These are phyloP conservation scores for Neodidymelliopsis sp. DNA, from an alignment of 2,329 filamentous ascomycete genomes.

Conservation along the genomic window DNA sequence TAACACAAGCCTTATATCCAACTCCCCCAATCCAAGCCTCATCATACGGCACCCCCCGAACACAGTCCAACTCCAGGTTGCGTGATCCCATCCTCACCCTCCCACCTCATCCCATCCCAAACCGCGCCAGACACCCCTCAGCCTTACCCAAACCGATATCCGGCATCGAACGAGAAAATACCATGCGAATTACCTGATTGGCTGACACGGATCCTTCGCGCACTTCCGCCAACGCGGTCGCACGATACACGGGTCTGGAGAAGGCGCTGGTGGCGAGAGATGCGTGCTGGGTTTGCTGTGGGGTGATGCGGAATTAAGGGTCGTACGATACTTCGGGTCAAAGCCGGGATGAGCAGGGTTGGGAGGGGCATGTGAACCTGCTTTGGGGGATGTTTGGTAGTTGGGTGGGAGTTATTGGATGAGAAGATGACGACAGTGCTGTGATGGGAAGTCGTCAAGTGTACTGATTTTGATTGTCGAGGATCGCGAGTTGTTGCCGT, in stretches of 20 bases:
- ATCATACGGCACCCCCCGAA: conserved; percentile 5
- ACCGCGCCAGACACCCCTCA: not conserved
- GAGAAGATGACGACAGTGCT: not conserved
- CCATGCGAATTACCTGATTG: not conserved
- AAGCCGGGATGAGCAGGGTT: conserved; percentile 15
- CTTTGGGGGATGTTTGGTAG: not conserved
- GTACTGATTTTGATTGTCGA: too few species aligned
- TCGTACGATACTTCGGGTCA: conserved; percentile 25
- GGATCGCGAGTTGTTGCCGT: too few species aligned
- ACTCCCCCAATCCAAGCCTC: not conserved
- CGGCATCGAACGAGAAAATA: conserved; percentile 3
- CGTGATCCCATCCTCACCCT: conserved; percentile 7
- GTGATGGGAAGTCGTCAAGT: too few species aligned
- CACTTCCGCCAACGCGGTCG: conserved; percentile 18
- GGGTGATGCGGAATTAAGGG: conserved; percentile 13
- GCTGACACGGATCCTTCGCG: not conserved
- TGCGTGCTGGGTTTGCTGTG: conserved; percentile 22
- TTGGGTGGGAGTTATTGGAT: too few species aligned
- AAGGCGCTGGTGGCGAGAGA: conserved; percentile 34
- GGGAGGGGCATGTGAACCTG: conserved; percentile 3
- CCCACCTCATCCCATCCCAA: not conserved
- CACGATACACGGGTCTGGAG: conserved; percentile 20
- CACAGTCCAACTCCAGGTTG: not conserved
- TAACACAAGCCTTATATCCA: conserved; percentile 12
- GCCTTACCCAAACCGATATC: not conserved